A percentile compares a stretch with the other conserved stretches of the same genome.
Evolutionary conservation across 2,329 filamentous ascomycete genomes (phyloP).

Genomic region (Fusarium keratoplasticum): DNA sequence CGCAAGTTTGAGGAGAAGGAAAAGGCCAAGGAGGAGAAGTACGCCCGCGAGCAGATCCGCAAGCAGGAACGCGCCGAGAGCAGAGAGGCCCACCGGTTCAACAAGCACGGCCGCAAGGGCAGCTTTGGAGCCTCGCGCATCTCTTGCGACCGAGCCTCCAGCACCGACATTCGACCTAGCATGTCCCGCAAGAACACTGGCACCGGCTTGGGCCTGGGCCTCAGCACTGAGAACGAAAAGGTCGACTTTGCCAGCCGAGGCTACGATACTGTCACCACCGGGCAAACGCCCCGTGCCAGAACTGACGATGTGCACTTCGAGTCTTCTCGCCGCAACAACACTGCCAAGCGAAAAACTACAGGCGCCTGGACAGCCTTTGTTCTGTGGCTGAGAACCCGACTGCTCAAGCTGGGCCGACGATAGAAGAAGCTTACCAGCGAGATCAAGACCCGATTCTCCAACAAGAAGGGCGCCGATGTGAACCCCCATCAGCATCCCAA

Average conservation of each 20-base stretch:
- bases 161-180: constrained; percentile 46
- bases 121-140: constrained; percentile 49
- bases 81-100: constrained; percentile 65
- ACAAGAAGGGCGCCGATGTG: constrained; percentile 21
- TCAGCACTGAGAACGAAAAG: constrained; percentile 53
- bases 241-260: constrained; percentile 57
- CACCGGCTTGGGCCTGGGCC: constrained; percentile 30
- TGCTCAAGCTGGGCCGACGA: constrained; percentile 55
- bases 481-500: constrained; percentile 17
- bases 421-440: constrained; percentile 45
- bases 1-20: constrained; percentile 73
- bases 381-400: constrained; percentile 70
- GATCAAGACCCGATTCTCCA: constrained; percentile 27
- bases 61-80: constrained; percentile 69
- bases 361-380: constrained; percentile 73
- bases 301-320: constrained; percentile 60
- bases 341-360: constrained; percentile 70
- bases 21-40: constrained; percentile 71
- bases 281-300: constrained; percentile 40
- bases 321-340: constrained; percentile 55
- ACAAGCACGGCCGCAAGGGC: constrained; percentile 58
- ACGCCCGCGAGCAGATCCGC: constrained; percentile 67
- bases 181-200: constrained; percentile 45
- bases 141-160: constrained; percentile 49
- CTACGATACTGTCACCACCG: constrained; percentile 57